These are phyloP conservation scores for Butyriboletus loyo DNA, from an alignment of 768 basidiomycete species.

Conservation along the genomic window DNA sequence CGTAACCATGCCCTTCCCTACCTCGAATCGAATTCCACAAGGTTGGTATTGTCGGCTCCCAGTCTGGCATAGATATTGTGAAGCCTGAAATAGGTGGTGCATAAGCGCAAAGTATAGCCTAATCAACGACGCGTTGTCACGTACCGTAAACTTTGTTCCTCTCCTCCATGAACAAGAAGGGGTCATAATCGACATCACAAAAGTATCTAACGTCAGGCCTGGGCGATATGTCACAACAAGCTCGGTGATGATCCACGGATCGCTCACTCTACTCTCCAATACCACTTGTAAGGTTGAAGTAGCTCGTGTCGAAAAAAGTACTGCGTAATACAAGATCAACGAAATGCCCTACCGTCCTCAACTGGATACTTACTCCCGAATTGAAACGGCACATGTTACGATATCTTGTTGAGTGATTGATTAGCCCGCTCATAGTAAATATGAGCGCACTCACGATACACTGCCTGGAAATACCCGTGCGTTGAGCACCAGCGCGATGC, in stretches of 20 bases:
- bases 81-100: conserved; percentile 39
- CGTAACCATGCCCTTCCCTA: conserved; percentile 31
- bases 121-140: not conserved
- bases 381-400: conserved; percentile 80
- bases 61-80: conserved; percentile 64
- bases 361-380: conserved; percentile 49
- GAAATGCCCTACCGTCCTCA: not conserved
- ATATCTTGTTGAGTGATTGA: conserved; percentile 36
- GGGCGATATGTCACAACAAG: not conserved
- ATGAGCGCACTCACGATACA: conserved; percentile 36
- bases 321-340: conserved; percentile 25
- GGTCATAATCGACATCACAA: conserved; percentile 50
- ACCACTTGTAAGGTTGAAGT: conserved; percentile 52
- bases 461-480: conserved; percentile 33
- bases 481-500: not conserved
- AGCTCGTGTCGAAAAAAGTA: conserved; percentile 58
- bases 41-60: conserved; percentile 58
- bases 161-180: conserved; percentile 56
- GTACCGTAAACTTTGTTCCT: conserved; percentile 49
- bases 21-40: conserved; percentile 60
- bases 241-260: not conserved
- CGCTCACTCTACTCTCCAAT: conserved; percentile 59
- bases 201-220: conserved; percentile 53
- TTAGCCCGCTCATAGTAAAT: not conserved
- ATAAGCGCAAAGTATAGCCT: not conserved